Evolutionary conservation across 2,329 filamentous ascomycete genomes (phyloP).

Genomic region (Fulvia fulva): DNA sequence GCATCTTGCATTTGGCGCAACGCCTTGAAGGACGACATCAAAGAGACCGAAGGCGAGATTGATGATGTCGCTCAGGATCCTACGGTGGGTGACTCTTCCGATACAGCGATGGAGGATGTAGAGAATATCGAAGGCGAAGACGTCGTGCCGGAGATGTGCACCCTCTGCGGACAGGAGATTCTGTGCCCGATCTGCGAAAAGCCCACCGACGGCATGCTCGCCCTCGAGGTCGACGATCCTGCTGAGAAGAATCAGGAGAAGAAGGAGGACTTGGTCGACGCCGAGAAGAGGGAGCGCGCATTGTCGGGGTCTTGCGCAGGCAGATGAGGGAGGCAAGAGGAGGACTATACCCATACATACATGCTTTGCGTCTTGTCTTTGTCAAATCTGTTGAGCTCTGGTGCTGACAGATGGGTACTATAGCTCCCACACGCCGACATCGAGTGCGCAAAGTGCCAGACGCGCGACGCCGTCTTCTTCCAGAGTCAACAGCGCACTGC

Average conservation of each 20-base stretch:
- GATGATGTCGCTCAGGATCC: slow-evolving; percentile 96
- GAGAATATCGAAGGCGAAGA: slow-evolving; percentile 25
- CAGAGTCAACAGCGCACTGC: slow-evolving; percentile 96
- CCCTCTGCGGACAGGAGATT: slow-evolving; percentile 56
- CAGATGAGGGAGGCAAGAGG: slow-evolving; percentile 28
- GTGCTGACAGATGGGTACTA: slow-evolving; percentile 32
- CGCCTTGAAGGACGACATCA: slow-evolving; percentile 82
- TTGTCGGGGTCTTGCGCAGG: slow-evolving; percentile 16
- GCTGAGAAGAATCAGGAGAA: slow-evolving; percentile 31
- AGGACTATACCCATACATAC: slow-evolving; percentile 16
- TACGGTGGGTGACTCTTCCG: slow-evolving; percentile 71
- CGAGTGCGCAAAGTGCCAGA: slow-evolving; percentile 77
- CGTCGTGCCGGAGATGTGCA: slow-evolving; percentile 49
- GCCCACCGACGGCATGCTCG: slow-evolving; percentile 41
- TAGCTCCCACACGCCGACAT: slow-evolving; percentile 52
- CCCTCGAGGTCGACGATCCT: slow-evolving; percentile 41
- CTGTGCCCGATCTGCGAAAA: slow-evolving; percentile 51
- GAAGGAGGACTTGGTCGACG: slow-evolving; percentile 25
- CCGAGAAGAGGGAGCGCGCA: slow-evolving; percentile 29
- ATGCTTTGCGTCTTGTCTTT: slow-evolving; percentile 16
- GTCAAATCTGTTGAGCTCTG: slow-evolving; percentile 29
- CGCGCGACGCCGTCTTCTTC: slow-evolving; percentile 94
- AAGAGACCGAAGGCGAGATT: slow-evolving; percentile 94
- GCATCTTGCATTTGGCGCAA: slow-evolving; percentile 95
- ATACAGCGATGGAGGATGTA: slow-evolving; percentile 23